Conservation (phyloP, 1,139 yeast genomes). For the Saccharomyces hybrid region DNA sequence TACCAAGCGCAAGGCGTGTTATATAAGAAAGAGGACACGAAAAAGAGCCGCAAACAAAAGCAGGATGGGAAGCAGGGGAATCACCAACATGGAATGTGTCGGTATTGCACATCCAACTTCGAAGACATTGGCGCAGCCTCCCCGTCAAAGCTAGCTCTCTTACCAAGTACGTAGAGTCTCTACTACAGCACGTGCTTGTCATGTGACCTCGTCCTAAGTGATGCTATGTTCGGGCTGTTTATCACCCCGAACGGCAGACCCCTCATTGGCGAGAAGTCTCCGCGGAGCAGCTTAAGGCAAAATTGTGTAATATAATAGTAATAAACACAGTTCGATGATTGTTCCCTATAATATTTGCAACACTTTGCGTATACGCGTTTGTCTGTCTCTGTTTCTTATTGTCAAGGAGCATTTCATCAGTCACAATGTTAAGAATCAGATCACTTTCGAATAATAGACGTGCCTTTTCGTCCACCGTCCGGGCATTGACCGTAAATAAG, state of each 20-base stretch:
- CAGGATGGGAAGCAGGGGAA: background rate
- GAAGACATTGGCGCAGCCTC: background rate
- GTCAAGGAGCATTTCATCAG: background rate
- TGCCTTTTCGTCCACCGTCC: slow-evolving; percentile 4
- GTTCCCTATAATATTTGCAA: background rate
- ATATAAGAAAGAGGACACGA: background rate
- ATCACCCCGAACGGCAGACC: background rate
- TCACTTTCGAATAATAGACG: slow-evolving; percentile 8
- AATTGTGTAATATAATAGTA: background rate
- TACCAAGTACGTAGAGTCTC: background rate
- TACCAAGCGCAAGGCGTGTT: background rate
- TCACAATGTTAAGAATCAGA: background rate
- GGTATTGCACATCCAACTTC: background rate
- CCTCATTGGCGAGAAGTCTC: background rate
- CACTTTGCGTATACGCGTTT: background rate
- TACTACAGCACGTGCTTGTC: background rate
- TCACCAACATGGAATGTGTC: background rate
- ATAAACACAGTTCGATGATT: background rate
- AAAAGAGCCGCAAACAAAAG: background rate
- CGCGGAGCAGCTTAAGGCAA: background rate
- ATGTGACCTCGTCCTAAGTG: background rate
- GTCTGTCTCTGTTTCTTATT: background rate
- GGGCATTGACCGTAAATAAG: slow-evolving; percentile 25
- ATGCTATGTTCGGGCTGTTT: background rate
- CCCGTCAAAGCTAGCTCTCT: background rate